Percentiles rank a stretch among this genome's conserved stretches.
These are phyloP conservation scores for Penicillium sp. DNA, from an alignment of 2,329 filamentous ascomycete genomes.

Conservation along the genomic window DNA sequence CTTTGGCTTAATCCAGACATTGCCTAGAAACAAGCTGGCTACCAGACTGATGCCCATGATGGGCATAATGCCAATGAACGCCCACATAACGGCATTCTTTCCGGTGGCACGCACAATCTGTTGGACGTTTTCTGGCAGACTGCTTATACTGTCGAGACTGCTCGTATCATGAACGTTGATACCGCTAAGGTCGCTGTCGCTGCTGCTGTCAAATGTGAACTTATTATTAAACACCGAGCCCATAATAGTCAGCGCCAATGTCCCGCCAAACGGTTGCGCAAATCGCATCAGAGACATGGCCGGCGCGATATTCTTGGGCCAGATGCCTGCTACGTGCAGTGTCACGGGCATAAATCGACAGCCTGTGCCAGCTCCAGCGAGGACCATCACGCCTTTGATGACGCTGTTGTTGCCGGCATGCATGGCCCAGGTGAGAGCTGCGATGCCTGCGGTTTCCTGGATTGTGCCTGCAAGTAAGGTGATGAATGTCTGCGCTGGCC, in stretches of 20 bases:
- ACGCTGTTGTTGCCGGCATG: slow-evolving; percentile 45
- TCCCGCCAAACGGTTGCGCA: slow-evolving; percentile 60
- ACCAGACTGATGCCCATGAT: slow-evolving; percentile 52
- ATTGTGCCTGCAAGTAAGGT: slow-evolving; percentile 56
- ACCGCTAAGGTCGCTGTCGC: not conserved
- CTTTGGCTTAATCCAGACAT: slow-evolving; percentile 47
- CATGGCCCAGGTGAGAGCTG: slow-evolving; percentile 56
- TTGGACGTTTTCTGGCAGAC: slow-evolving; percentile 33
- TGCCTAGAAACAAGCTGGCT: slow-evolving; percentile 45
- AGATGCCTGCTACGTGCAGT: slow-evolving; percentile 61
- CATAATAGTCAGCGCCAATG: slow-evolving; percentile 64
- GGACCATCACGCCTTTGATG: slow-evolving; percentile 64
- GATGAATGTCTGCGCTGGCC: slow-evolving; percentile 59
- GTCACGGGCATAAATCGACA: slow-evolving; percentile 62
- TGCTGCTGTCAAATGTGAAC: slow-evolving; percentile 19
- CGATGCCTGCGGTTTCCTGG: slow-evolving; percentile 56
- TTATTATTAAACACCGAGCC: slow-evolving; percentile 65
- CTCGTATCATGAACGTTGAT: slow-evolving; percentile 33
- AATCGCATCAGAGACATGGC: slow-evolving; percentile 60
- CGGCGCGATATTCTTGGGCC: slow-evolving; percentile 54
- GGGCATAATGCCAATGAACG: slow-evolving; percentile 59
- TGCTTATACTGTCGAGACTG: slow-evolving; percentile 35
- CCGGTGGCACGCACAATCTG: slow-evolving; percentile 41
- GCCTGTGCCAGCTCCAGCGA: slow-evolving; percentile 61
- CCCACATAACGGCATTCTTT: slow-evolving; percentile 61